Conservation (phyloP, 352 stramenopile genomes). For the Pythium volutum region DNA sequence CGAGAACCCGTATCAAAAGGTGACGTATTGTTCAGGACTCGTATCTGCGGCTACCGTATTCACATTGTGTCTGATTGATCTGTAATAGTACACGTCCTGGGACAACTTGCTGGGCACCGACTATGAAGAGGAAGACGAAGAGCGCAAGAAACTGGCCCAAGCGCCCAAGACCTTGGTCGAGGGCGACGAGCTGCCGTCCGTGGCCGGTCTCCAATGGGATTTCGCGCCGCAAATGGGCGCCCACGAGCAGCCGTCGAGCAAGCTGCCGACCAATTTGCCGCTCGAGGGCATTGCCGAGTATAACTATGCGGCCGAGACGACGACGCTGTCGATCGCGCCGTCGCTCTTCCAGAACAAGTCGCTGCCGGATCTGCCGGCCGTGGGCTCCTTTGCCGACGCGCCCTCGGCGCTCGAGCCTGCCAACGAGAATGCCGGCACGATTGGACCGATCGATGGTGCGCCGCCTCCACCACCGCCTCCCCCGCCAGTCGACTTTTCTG, state of each 20-base stretch:
- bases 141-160: slow-evolving; percentile 74
- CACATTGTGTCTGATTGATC: not conserved
- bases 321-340: slow-evolving; percentile 62
- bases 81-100: slow-evolving; percentile 80
- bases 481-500: slow-evolving; percentile 50
- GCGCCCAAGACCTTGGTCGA: slow-evolving; percentile 79
- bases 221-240: slow-evolving; percentile 68
- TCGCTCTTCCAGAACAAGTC: slow-evolving; percentile 83
- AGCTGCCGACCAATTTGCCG: slow-evolving; percentile 73
- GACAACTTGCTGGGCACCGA: slow-evolving; percentile 84
- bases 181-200: slow-evolving; percentile 69
- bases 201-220: slow-evolving; percentile 75
- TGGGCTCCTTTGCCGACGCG: slow-evolving; percentile 62
- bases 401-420: slow-evolving; percentile 60
- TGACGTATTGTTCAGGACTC: not conserved
- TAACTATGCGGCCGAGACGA: slow-evolving; percentile 62
- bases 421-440: slow-evolving; percentile 36
- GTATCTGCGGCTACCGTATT: not conserved
- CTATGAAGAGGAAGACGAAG: slow-evolving; percentile 86
- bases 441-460: slow-evolving; percentile 62
- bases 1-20: slow-evolving; percentile 88
- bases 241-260: slow-evolving; percentile 69
- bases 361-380: slow-evolving; percentile 60
- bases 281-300: slow-evolving; percentile 79
- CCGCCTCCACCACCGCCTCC: slow-evolving; percentile 62